These are phyloP conservation scores for Cryphonectria parasitica DNA, from an alignment of 2,329 filamentous ascomycete species.

Conservation along the genomic window DNA sequence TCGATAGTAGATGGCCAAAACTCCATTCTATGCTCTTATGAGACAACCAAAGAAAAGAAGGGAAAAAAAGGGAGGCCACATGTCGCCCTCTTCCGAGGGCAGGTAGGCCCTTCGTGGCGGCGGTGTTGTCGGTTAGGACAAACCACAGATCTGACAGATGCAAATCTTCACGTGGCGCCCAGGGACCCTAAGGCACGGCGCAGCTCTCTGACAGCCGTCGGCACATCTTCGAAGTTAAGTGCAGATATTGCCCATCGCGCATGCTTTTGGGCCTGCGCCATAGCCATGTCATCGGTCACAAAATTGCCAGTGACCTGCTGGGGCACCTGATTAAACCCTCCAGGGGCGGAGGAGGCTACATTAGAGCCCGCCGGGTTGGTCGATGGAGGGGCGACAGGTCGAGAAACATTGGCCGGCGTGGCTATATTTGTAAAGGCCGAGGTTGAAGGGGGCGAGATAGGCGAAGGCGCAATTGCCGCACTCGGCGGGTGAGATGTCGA, in stretches of 20 bases:
- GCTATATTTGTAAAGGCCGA: constrained; percentile 27
- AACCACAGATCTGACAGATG: constrained; percentile 8
- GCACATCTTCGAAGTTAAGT: constrained; percentile 92
- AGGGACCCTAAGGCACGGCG: constrained; percentile 72
- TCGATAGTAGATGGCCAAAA: constrained; percentile 16
- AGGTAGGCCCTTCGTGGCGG: neutral
- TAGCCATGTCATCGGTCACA: constrained; percentile 66
- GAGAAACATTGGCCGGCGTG: constrained; percentile 31
- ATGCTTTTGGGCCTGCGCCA: constrained; percentile 87
- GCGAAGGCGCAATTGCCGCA: constrained; percentile 37
- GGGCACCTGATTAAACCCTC: constrained; percentile 31
- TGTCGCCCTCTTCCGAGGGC: neutral
- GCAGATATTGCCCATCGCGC: constrained; percentile 97
- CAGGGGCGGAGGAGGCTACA: constrained; percentile 20
- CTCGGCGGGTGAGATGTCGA: constrained; percentile 34
- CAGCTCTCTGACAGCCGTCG: constrained; percentile 86
- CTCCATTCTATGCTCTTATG: constrained; percentile 26
- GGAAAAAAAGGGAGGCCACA: neutral
- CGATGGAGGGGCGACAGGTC: constrained; percentile 30
- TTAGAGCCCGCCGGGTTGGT: constrained; percentile 12
- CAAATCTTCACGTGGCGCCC: constrained; percentile 58
- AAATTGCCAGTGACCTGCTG: constrained; percentile 31
- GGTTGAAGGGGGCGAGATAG: constrained; percentile 32
- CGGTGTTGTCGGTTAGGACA: neutral
- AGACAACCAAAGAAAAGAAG: neutral